phyloP scores from a whole-genome alignment of 2,329 filamentous ascomycete species.

The Diaporthe humulicola region DNA sequence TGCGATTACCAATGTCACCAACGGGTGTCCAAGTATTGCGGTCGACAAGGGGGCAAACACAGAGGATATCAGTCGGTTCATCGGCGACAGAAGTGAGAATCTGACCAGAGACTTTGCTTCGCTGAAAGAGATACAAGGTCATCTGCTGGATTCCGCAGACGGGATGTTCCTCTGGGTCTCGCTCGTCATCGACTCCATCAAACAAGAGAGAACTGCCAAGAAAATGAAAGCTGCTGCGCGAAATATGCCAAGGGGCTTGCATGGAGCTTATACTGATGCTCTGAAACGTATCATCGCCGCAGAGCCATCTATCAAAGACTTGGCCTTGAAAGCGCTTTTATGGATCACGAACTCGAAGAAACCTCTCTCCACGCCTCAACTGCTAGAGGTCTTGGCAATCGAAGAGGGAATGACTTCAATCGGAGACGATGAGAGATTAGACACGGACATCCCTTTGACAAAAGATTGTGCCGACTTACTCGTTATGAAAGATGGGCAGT shows the following conservation, averaged over 20 bases:
- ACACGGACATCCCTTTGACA: background rate
- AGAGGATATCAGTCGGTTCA: slow-evolving; percentile 14
- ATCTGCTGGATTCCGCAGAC: background rate
- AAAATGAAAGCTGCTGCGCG: slow-evolving; percentile 22
- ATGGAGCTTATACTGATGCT: background rate
- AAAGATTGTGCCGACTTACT: slow-evolving; percentile 24
- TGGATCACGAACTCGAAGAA: background rate
- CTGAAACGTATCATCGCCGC: background rate
- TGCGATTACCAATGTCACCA: background rate
- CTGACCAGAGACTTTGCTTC: slow-evolving; percentile 5
- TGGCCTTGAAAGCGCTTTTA: background rate
- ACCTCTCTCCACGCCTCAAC: slow-evolving; percentile 6
- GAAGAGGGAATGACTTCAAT: slow-evolving; percentile 17
- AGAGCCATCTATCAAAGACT: background rate
- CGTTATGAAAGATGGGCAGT: slow-evolving; percentile 13
- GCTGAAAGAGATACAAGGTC: background rate
- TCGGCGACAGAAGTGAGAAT: slow-evolving; percentile 5
- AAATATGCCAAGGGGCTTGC: slow-evolving; percentile 1
- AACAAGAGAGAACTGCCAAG: slow-evolving; percentile 12
- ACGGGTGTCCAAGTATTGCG: slow-evolving; percentile 1
- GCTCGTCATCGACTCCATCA: slow-evolving; percentile 16
- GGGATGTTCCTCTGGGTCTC: slow-evolving; percentile 19
- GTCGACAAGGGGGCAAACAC: slow-evolving; percentile 15
- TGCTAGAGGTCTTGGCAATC: slow-evolving; percentile 12
- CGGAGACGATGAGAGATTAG: background rate